phyloP scores from a whole-genome alignment of 23 red algal species.

The Gracilaria domingensis region DNA sequence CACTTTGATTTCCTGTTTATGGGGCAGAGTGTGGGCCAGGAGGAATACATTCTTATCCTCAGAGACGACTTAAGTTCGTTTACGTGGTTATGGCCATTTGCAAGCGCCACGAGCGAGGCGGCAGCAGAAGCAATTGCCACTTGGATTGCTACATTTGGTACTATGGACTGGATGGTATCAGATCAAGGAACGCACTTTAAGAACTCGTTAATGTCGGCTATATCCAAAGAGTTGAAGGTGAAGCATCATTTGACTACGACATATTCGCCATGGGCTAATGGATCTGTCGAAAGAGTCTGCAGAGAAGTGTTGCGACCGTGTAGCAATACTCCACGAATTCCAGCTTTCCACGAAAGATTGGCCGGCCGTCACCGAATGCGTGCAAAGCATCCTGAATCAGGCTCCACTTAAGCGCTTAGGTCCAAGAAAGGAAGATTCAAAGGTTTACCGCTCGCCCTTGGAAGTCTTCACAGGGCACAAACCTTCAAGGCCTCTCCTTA shows the following conservation, averaged over 20 bases:
- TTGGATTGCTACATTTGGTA: too few species aligned
- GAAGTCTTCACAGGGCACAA: constrained; percentile 42
- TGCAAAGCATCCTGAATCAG: constrained; percentile 48
- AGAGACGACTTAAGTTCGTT: constrained; percentile 22
- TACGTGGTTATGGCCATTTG: too few species aligned
- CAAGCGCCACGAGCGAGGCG: too few species aligned
- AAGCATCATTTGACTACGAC: constrained; percentile 43
- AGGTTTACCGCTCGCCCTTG: neutral
- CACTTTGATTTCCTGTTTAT: constrained; percentile 68
- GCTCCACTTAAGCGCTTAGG: constrained; percentile 34
- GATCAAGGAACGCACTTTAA: constrained; percentile 50
- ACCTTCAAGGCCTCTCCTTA: constrained; percentile 4
- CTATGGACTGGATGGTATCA: too few species aligned
- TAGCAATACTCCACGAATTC: constrained; percentile 41
- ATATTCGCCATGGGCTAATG: constrained; percentile 50
- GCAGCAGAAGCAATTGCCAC: too few species aligned
- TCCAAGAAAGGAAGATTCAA: neutral
- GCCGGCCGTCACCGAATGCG: constrained; percentile 32
- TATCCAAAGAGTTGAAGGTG: constrained; percentile 19
- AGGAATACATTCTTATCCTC: constrained; percentile 2
- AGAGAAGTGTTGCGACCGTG: constrained; percentile 27
- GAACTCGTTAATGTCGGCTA: neutral
- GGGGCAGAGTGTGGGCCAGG: neutral
- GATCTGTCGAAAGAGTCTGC: constrained; percentile 44
- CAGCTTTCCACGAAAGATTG: constrained; percentile 23